A percentile compares a stretch with the other conserved stretches of the same genome.
These are phyloP conservation scores for Ascocoryne sarcoides DNA, from an alignment of 2,329 filamentous ascomycete species.

Conservation along the genomic window DNA sequence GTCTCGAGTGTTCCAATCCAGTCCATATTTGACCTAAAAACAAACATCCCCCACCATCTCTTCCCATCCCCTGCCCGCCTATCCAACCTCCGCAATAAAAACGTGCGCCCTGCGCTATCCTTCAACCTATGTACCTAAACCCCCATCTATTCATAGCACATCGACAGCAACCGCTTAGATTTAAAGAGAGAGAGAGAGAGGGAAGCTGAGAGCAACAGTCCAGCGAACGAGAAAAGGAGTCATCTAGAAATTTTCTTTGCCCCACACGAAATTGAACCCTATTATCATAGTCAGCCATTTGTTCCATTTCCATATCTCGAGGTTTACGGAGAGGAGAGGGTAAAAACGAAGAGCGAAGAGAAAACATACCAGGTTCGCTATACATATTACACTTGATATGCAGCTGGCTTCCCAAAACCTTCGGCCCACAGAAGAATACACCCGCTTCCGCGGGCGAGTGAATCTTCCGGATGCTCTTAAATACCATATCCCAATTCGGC, in stretches of 20 bases:
- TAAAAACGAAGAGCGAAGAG: constrained; percentile 15
- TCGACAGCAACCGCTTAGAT: neutral
- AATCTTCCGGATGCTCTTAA: constrained; percentile 72
- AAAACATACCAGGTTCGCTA: constrained; percentile 65
- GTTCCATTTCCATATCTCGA: neutral
- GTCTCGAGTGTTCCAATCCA: too few species aligned
- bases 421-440: constrained; percentile 81
- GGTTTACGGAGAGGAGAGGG: neutral
- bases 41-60: too few species aligned
- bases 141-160: neutral
- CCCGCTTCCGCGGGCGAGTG: constrained; percentile 64
- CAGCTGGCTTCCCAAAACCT: constrained; percentile 65
- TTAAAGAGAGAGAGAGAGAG: neutral
- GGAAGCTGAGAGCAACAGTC: neutral
- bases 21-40: too few species aligned
- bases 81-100: neutral
- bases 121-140: neutral
- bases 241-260: constrained; percentile 43
- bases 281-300: constrained; percentile 6
- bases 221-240: neutral
- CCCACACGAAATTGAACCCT: constrained; percentile 32
- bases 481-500: constrained; percentile 88
- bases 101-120: neutral
- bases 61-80: too few species aligned
- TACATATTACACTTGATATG: constrained; percentile 86